Evolutionary conservation across 257 asterid species (phyloP).

Genomic region (Solanum pimpinellifolium): DNA sequence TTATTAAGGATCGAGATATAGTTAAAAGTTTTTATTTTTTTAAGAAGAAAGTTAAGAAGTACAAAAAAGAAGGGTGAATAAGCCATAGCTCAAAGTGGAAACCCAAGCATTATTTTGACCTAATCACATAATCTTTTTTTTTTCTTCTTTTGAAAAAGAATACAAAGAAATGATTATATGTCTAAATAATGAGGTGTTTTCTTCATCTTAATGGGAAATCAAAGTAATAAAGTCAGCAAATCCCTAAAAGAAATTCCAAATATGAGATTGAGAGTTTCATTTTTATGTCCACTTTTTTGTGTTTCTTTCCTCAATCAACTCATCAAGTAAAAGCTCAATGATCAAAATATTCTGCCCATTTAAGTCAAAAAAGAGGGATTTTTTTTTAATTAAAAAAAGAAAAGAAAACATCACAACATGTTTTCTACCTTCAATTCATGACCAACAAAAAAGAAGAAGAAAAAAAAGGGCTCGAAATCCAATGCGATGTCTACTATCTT

Average conservation of each 20-base stretch:
- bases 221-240: not conserved
- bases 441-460: not conserved
- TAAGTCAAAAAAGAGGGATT: slow-evolving; percentile 35
- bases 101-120: not conserved
- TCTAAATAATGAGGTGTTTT: not conserved
- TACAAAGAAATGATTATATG: slow-evolving; percentile 1
- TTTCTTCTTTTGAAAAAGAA: not conserved
- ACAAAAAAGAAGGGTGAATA: not conserved
- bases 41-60: not conserved
- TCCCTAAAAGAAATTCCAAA: not conserved
- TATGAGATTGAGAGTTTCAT: not conserved
- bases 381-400: not conserved
- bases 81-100: not conserved
- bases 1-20: not conserved
- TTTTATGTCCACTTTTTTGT: not conserved
- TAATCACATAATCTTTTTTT: not conserved
- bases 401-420: slow-evolving; percentile 29
- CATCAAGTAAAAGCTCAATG: slow-evolving; percentile 17
- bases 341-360: slow-evolving; percentile 14
- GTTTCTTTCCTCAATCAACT: not conserved
- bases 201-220: not conserved
- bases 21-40: not conserved
- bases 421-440: slow-evolving; percentile 4
- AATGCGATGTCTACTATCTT: slow-evolving; percentile 10
- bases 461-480: slow-evolving; percentile 8